phyloP scores from a whole-genome alignment of 2,329 filamentous ascomycete species.

The Colletotrichum nymphaeae region DNA sequence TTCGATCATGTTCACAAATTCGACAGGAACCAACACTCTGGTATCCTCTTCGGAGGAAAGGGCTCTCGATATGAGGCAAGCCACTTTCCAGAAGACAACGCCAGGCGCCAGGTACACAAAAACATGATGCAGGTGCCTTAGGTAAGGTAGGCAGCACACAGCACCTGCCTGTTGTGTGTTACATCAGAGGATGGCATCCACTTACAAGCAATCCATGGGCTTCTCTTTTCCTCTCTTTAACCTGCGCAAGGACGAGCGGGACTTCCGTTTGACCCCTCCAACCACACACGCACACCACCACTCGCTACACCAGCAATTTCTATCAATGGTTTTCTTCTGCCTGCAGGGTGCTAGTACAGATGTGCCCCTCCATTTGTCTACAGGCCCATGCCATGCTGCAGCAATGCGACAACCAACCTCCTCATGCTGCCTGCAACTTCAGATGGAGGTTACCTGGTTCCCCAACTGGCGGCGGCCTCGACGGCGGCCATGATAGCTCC shows the following conservation, averaged over 20 bases:
- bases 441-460: not conserved
- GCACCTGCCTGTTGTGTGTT: not conserved
- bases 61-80: not conserved
- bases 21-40: too few species aligned
- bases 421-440: not conserved
- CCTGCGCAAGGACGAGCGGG: slow-evolving; percentile 21
- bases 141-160: not conserved
- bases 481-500: slow-evolving; percentile 2
- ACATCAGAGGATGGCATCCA: slow-evolving; percentile 25
- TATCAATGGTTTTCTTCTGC: slow-evolving; percentile 1
- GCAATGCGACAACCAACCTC: not conserved
- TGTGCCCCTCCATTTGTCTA: not conserved
- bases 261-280: slow-evolving; percentile 34
- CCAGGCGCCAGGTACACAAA: not conserved
- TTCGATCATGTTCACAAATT: not conserved
- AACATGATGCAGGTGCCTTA: not conserved
- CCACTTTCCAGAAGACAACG: not conserved
- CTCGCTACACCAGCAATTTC: not conserved
- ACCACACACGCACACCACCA: slow-evolving; percentile 1
- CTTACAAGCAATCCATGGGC: not conserved
- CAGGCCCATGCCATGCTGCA: not conserved
- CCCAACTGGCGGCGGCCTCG: not conserved
- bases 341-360: not conserved
- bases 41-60: not conserved
- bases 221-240: not conserved